Conservation (phyloP, 2,329 filamentous ascomycete species). For the Aureobasidium pullulans region DNA sequence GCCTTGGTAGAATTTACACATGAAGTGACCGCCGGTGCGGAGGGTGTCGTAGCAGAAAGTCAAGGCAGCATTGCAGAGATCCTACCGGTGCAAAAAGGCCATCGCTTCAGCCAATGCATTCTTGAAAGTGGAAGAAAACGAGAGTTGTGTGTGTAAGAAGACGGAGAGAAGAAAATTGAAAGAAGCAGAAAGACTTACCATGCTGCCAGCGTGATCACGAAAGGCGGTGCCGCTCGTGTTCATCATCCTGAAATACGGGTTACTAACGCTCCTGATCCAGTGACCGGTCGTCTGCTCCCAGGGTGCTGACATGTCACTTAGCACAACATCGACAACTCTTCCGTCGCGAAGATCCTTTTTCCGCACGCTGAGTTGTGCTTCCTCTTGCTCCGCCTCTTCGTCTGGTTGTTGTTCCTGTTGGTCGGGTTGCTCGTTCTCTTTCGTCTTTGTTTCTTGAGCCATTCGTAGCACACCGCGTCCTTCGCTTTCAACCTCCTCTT, state of each 20-base stretch:
- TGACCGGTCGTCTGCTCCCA: conserved; percentile 75
- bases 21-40: conserved; percentile 74
- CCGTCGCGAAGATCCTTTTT: conserved; percentile 36
- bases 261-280: conserved; percentile 84
- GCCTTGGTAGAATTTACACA: conserved; percentile 97
- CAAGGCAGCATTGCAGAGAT: conserved; percentile 80
- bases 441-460: conserved; percentile 32
- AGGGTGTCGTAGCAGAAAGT: conserved; percentile 80
- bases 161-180: not conserved
- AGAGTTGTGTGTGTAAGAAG: not conserved
- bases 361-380: conserved; percentile 25
- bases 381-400: conserved; percentile 21
- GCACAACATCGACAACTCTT: conserved; percentile 76
- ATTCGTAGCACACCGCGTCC: conserved; percentile 59
- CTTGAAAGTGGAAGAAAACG: not conserved
- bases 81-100: conserved; percentile 45
- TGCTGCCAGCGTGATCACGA: conserved; percentile 84
- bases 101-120: conserved; percentile 2
- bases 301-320: conserved; percentile 99
- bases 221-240: conserved; percentile 88
- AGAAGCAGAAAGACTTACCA: conserved; percentile 55
- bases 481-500: conserved; percentile 34
- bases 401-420: conserved; percentile 24
- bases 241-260: conserved; percentile 97
- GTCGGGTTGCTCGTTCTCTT: not conserved